Percentiles rank a stretch among this genome's conserved stretches.
Conservation (phyloP, 768 basidiomycete genomes). For the Sporobolomyces phaffii region DNA sequence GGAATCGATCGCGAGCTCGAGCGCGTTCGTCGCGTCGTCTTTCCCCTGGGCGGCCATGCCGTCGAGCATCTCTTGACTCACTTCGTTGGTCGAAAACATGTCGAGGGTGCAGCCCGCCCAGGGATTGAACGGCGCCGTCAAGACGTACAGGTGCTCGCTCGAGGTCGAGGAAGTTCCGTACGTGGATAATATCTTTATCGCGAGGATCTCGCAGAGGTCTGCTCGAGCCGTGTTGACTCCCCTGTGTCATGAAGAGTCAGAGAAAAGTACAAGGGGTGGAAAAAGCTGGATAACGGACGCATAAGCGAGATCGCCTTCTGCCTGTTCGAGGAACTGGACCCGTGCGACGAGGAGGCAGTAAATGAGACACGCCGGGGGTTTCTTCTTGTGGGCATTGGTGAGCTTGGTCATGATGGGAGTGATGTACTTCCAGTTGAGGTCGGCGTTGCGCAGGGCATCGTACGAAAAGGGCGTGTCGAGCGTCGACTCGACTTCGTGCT, state of each 20-base stretch:
- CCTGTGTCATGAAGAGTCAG: background rate
- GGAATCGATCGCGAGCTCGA: constrained; percentile 71
- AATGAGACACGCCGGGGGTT: constrained; percentile 25
- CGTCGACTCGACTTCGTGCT: background rate
- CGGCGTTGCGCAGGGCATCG: constrained; percentile 14
- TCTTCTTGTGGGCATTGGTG: background rate
- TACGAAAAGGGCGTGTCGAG: constrained; percentile 29
- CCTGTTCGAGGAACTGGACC: constrained; percentile 21
- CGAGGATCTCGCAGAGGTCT: constrained; percentile 76
- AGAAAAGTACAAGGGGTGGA: background rate
- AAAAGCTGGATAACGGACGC: constrained; percentile 16
- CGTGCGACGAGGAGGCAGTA: constrained; percentile 19
- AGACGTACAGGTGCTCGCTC: constrained; percentile 66
- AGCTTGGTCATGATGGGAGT: constrained; percentile 20
- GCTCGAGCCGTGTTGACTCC: constrained; percentile 64
- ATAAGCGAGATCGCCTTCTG: constrained; percentile 23
- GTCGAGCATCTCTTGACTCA: constrained; percentile 56
- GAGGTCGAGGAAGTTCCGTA: constrained; percentile 46
- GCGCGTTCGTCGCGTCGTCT: constrained; percentile 30
- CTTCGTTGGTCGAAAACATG: constrained; percentile 59
- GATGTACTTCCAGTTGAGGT: constrained; percentile 32
- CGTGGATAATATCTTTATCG: constrained; percentile 72
- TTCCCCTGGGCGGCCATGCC: constrained; percentile 50
- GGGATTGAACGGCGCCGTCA: constrained; percentile 79
- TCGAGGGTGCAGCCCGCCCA: constrained; percentile 66